phyloP scores from a whole-genome alignment of 2,329 filamentous ascomycete species.

The Aschersonia sp. region DNA sequence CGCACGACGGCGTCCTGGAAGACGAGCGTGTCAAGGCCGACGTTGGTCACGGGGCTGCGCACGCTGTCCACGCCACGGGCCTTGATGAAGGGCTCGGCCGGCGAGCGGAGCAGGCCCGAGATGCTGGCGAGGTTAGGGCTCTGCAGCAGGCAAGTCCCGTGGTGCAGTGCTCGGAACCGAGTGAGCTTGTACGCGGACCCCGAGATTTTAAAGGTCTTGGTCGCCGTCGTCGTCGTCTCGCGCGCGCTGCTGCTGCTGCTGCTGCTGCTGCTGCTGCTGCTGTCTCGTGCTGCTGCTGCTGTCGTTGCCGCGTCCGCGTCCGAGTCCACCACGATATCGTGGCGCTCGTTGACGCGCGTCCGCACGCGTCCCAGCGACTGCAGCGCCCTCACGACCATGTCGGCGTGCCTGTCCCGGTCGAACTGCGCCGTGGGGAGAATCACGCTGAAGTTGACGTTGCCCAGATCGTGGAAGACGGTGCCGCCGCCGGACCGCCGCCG shows the following conservation, averaged over 20 bases:
- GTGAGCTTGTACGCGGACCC: slow-evolving; percentile 94
- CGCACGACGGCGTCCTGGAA: slow-evolving; percentile 42
- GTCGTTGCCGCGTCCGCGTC: slow-evolving; percentile 4
- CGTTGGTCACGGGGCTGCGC: slow-evolving; percentile 69
- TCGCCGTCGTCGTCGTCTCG: neutral
- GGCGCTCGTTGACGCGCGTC: slow-evolving; percentile 70
- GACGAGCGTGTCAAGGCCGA: slow-evolving; percentile 35
- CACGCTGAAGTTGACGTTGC: slow-evolving; percentile 91
- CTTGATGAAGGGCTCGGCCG: slow-evolving; percentile 60
- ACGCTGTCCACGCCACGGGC: slow-evolving; percentile 86
- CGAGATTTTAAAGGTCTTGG: slow-evolving; percentile 58
- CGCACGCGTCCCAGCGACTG: slow-evolving; percentile 39
- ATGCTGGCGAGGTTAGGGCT: slow-evolving; percentile 63
- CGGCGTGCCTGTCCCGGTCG: slow-evolving; percentile 72
- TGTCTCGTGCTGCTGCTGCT: neutral
- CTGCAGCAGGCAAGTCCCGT: slow-evolving; percentile 75
- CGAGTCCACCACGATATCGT: slow-evolving; percentile 73
- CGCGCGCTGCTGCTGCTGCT: neutral
- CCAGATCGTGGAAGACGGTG: slow-evolving; percentile 82
- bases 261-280: neutral
- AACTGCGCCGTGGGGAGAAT: slow-evolving; percentile 67
- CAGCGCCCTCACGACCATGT: slow-evolving; percentile 85
- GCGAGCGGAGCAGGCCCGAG: slow-evolving; percentile 58
- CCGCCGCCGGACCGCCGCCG: slow-evolving; percentile 80
- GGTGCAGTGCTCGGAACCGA: slow-evolving; percentile 66